These are phyloP conservation scores for Fusarium heterosporum DNA, from an alignment of 2,329 filamentous ascomycete genomes.

Conservation along the genomic window DNA sequence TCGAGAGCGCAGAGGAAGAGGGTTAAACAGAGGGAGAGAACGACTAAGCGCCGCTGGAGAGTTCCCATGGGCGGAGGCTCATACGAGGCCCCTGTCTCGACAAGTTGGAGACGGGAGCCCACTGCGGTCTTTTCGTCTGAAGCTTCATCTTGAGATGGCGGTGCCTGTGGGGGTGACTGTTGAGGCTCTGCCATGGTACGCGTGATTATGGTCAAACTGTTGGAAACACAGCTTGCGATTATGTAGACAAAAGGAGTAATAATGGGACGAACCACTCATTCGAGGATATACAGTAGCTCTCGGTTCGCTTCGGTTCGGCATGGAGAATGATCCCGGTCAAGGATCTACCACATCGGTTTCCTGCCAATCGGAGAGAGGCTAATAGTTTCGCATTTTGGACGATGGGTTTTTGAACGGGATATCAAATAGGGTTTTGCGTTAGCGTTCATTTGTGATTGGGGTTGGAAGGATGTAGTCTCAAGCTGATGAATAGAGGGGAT, in stretches of 20 bases:
- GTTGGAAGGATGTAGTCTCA: not conserved
- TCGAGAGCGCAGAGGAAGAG: slow-evolving; percentile 45
- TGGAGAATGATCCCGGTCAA: not conserved
- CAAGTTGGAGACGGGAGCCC: slow-evolving; percentile 30
- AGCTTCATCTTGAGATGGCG: slow-evolving; percentile 17
- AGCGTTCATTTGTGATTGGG: not conserved
- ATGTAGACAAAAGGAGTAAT: slow-evolving; percentile 17
- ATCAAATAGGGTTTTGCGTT: not conserved
- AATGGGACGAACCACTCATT: slow-evolving; percentile 10
- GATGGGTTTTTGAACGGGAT: not conserved
- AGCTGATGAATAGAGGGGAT: not conserved
- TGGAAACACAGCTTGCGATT: slow-evolving; percentile 15
- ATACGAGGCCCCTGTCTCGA: slow-evolving; percentile 38
- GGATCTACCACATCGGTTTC: not conserved
- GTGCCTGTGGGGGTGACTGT: slow-evolving; percentile 12
- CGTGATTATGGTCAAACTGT: not conserved
- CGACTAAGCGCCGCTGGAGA: slow-evolving; percentile 39
- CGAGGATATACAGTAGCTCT: not conserved
- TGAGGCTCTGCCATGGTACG: slow-evolving; percentile 22
- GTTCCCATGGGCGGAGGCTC: slow-evolving; percentile 37
- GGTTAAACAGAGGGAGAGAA: slow-evolving; percentile 44
- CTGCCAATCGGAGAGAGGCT: not conserved
- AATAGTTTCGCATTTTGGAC: not conserved
- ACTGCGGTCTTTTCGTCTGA: slow-evolving; percentile 11
- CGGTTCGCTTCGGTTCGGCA: slow-evolving; percentile 28